A percentile compares a stretch with the other conserved stretches of the same genome.
Conservation (phyloP, 2,329 filamentous ascomycete species). For the Trichoderma koningii region DNA sequence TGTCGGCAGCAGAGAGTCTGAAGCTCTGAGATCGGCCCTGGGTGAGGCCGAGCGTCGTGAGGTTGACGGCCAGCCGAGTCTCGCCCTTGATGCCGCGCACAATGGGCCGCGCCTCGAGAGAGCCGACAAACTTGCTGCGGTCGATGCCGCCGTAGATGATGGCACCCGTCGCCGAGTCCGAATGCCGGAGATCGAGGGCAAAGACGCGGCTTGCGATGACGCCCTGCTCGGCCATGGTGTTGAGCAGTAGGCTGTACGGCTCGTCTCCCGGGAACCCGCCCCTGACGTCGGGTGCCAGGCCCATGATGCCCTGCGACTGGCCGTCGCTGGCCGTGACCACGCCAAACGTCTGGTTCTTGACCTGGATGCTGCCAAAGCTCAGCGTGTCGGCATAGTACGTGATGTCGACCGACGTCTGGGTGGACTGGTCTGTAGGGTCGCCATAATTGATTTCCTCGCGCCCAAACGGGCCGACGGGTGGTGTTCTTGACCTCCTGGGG, state of each 20-base stretch:
- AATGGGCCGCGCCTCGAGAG: conserved; percentile 48
- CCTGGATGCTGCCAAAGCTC: conserved; percentile 46
- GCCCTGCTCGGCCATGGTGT: conserved; percentile 50
- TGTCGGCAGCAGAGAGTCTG: conserved; percentile 37
- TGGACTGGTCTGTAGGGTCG: conserved; percentile 41
- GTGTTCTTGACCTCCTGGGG: conserved; percentile 44
- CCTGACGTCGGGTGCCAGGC: conserved; percentile 48
- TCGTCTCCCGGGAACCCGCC: conserved; percentile 42
- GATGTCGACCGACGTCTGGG: conserved; percentile 45
- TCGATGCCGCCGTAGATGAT: conserved; percentile 58
- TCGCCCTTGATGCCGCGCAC: conserved; percentile 43
- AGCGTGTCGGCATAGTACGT: conserved; percentile 51
- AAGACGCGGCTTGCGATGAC: conserved; percentile 54
- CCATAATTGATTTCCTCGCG: conserved; percentile 45
- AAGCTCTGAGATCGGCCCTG: conserved; percentile 31
- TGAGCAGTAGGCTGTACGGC: conserved; percentile 58
- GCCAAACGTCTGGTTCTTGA: conserved; percentile 54
- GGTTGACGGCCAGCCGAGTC: conserved; percentile 41
- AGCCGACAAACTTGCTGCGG: conserved; percentile 53
- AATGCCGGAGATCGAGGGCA: conserved; percentile 52
- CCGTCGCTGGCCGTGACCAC: conserved; percentile 48
- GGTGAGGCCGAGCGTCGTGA: conserved; percentile 40
- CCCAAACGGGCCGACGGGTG: conserved; percentile 43
- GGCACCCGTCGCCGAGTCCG: conserved; percentile 48
- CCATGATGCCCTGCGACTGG: conserved; percentile 56